A percentile compares a stretch with the other conserved stretches of the same genome.
Evolutionary conservation across 2,329 filamentous ascomycete species (phyloP).

Genomic region (Fusarium subglutinans): DNA sequence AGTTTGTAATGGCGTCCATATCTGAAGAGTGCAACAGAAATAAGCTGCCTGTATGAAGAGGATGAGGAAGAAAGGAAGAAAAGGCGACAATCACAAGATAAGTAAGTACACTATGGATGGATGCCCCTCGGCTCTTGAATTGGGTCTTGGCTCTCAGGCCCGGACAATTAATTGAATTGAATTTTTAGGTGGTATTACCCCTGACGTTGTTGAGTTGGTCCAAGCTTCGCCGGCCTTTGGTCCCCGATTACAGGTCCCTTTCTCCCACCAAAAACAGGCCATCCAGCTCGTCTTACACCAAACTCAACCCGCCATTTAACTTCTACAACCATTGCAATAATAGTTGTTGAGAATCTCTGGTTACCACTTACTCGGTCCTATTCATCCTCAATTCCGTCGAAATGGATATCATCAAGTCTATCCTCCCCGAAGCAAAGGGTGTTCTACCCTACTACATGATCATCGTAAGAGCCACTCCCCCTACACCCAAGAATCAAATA

Average conservation of each 20-base stretch:
- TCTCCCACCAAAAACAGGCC: conserved; percentile 33
- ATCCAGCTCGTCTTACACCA: neutral
- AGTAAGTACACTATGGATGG: conserved; percentile 10
- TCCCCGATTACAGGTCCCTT: conserved; percentile 15
- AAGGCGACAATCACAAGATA: conserved; percentile 10
- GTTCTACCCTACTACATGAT: conserved; percentile 68
- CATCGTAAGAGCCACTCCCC: conserved; percentile 53
- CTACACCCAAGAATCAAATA: neutral
- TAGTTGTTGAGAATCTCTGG: conserved; percentile 17
- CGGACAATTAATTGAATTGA: conserved; percentile 12
- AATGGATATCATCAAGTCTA: conserved; percentile 58
- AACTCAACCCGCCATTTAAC: neutral
- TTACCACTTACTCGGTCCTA: too few relatives aligned
- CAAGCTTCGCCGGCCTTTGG: conserved; percentile 37
- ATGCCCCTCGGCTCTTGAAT: conserved; percentile 36
- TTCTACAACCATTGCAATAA: neutral
- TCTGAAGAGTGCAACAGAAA: neutral
- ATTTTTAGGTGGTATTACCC: conserved; percentile 28
- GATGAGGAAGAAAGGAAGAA: neutral
- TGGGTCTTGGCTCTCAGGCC: conserved; percentile 11
- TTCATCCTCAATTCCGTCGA: neutral
- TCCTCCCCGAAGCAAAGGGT: conserved; percentile 61
- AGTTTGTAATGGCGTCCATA: conserved; percentile 44
- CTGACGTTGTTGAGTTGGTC: conserved; percentile 44
- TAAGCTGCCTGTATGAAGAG: neutral